Conservation (phyloP, 2,329 filamentous ascomycete genomes). For the Colletotrichum kahawae region DNA sequence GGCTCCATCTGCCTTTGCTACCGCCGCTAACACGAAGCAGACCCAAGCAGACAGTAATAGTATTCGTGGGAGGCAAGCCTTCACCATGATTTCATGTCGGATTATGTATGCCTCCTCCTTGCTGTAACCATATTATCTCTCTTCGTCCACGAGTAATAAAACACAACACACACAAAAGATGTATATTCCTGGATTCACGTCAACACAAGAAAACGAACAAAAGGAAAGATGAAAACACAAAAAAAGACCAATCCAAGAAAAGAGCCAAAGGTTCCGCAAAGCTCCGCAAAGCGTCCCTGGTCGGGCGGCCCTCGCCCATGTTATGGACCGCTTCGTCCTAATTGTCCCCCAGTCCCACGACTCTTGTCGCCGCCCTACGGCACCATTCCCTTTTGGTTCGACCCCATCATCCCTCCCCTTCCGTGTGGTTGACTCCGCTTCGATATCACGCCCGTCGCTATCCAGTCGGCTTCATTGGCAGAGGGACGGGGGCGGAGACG, state of each 20-base stretch:
- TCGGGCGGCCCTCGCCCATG: neutral
- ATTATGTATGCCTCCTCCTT: conserved; percentile 8
- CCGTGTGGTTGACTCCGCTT: neutral
- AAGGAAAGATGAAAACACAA: neutral
- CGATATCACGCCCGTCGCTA: neutral
- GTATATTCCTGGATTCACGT: neutral
- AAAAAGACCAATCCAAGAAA: neutral
- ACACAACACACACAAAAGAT: neutral
- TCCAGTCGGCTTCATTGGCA: neutral
- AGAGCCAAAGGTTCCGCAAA: neutral
- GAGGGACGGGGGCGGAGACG: neutral
- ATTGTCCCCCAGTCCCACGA: neutral
- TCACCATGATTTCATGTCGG: conserved; percentile 20
- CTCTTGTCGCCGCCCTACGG: neutral
- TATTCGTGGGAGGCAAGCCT: conserved; percentile 18
- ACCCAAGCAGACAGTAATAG: neutral
- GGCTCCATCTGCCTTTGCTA: neutral
- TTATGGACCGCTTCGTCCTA: conserved; percentile 14
- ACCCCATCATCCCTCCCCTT: neutral
- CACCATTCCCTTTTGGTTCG: neutral
- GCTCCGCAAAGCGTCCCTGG: neutral
- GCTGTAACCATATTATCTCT: neutral
- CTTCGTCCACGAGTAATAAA: neutral
- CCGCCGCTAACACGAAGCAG: neutral
- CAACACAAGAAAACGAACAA: neutral